Evolutionary conservation across 2,329 filamentous ascomycete species (phyloP).

Genomic region (Colletotrichum echinochloae): DNA sequence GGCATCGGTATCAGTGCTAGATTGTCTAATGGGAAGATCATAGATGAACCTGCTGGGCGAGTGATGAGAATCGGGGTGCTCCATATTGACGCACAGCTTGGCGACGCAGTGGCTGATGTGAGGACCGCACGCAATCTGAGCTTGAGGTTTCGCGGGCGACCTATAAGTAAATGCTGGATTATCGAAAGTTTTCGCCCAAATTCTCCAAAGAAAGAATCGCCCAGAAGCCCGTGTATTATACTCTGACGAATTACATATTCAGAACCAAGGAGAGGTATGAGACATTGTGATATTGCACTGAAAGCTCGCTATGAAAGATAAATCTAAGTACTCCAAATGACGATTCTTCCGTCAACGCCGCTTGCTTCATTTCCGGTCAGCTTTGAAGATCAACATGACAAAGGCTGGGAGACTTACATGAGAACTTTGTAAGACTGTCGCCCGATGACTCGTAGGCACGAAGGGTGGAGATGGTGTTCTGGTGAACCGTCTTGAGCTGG

Average conservation of each 20-base stretch:
- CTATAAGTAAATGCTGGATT: not conserved
- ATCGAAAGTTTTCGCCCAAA: not conserved
- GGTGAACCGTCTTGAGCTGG: slow-evolving; percentile 93
- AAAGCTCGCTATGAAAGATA: slow-evolving; percentile 36
- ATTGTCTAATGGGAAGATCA: slow-evolving; percentile 6
- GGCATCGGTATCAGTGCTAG: not conserved
- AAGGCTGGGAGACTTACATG: slow-evolving; percentile 71
- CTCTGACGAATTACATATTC: not conserved
- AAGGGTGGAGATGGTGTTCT: slow-evolving; percentile 93
- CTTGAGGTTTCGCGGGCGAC: not conserved
- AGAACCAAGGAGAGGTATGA: not conserved
- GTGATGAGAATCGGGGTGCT: not conserved
- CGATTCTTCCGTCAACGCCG: slow-evolving; percentile 84
- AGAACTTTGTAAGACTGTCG: slow-evolving; percentile 80
- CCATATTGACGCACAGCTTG: not conserved
- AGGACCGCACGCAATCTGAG: not conserved
- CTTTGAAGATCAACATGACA: slow-evolving; percentile 18
- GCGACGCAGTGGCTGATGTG: not conserved
- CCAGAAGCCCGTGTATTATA: not conserved
- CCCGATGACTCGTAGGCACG: slow-evolving; percentile 78
- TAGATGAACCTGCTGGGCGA: slow-evolving; percentile 38
- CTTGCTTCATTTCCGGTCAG: slow-evolving; percentile 68
- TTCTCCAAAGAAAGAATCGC: not conserved
- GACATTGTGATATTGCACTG: slow-evolving; percentile 31
- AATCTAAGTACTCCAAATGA: slow-evolving; percentile 78